Conservation (phyloP, 2,329 filamentous ascomycete species). For the Aspergillus pseudoviridinutans region DNA sequence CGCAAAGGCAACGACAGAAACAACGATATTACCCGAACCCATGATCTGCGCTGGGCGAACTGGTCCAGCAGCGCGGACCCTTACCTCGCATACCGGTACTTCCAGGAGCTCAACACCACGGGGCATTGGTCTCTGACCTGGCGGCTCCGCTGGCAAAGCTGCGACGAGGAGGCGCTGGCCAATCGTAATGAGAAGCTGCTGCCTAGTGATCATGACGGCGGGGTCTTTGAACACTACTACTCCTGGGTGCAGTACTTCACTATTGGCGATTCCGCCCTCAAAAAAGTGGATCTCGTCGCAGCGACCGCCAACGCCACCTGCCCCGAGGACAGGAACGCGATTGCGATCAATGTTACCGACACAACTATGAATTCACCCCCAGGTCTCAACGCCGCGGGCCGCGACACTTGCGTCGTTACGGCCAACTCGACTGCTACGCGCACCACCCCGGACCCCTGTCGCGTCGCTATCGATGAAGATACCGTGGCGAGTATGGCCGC, state of each 20-base stretch:
- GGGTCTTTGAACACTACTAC: constrained; percentile 1
- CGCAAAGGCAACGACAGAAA: constrained; percentile 2
- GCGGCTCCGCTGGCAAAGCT: constrained; percentile 7
- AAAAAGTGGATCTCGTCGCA: constrained; percentile 10
- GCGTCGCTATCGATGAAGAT: background rate
- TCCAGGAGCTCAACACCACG: background rate
- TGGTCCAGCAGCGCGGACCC: constrained; percentile 8
- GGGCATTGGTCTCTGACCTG: constrained; percentile 6
- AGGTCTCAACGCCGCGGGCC: background rate
- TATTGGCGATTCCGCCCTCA: constrained; percentile 1
- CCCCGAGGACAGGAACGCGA: constrained; percentile 1
- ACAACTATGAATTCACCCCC: background rate
- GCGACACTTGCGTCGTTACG: constrained; percentile 1
- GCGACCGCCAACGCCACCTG: constrained; percentile 10
- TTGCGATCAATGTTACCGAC: constrained; percentile 8
- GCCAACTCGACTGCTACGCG: background rate
- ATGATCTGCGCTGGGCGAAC: constrained; percentile 8
- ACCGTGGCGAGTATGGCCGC: constrained; percentile 1
- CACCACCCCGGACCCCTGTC: constrained; percentile 3
- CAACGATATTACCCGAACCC: background rate
- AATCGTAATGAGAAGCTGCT: background rate
- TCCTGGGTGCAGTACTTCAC: constrained; percentile 5
- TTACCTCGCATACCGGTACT: constrained; percentile 5
- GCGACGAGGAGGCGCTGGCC: constrained; percentile 7
- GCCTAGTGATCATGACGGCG: too few relatives aligned